Base-by-base conservation (phyloP, 306 rosid genomes). In the Cicer judaicum region DNA sequence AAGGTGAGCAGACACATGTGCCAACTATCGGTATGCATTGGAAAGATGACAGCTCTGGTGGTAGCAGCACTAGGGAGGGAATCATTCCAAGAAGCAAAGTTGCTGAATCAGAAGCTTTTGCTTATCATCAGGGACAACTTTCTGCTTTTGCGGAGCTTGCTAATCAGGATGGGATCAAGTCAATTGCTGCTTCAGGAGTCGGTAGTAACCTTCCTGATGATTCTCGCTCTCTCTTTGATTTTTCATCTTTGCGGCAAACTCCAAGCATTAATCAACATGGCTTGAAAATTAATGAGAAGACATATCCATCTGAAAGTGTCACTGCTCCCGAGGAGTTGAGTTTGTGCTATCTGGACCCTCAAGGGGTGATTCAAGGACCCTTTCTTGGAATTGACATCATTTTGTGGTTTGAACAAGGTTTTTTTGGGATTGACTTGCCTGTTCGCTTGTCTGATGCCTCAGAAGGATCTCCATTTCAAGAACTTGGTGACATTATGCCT, bases 341-440 rank as follows among this genome's bases (percentile, higher is more conserved):
- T 80, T 80, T 89, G 84, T 89, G 88, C 78, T 89, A 89, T 76
- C 83, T 87, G 68, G 94, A 89, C 21, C 94, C 94, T 52, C 89
- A 89, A 78, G 91, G 94, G 57, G 70, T 49, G 52, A 74, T 78
- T 67, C 94, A 89, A 73, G 94, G 94, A 57, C 91, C 94, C 43
- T 89, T 87, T 81, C 87, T 89, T 72, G 94, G 94, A 72, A 82
- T 85, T 40, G 94, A 89, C 78, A 89, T 89, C 43, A 85, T 89
- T 65, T 60, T 82, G 68, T 89, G 94, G 94, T 87, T 85, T 78
- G 90, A 89, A 72, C 94, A 87, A 82, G 90, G 91, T 11, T 89
- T 87, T 78, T 89, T 87, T 46, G 91, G 90, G 43, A 65, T 74
- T 2, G 88, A 89, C 65, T 80, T 89, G 10, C 90, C 80, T n/a